Conservation (phyloP, 2,329 filamentous ascomycete genomes). For the Aspergillus niger region DNA sequence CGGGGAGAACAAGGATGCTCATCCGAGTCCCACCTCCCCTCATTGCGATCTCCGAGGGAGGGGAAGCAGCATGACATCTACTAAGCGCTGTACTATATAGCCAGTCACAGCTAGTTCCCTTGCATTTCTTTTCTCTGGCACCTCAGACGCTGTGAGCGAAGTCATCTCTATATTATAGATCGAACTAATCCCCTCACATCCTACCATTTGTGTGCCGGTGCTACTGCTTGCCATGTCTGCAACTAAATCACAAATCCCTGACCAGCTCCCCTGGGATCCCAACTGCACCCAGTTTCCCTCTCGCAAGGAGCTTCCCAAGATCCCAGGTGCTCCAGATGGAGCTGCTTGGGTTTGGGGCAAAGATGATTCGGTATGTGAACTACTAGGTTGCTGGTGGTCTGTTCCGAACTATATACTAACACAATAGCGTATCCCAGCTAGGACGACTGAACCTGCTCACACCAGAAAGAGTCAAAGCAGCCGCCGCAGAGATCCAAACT, state of each 20-base stretch:
- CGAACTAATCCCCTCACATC: not conserved
- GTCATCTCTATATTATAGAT: not conserved
- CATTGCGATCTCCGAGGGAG: not conserved
- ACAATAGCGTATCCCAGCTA: constrained; percentile 21
- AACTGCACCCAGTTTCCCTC: constrained; percentile 55
- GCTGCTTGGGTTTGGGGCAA: constrained; percentile 65
- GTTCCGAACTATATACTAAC: not conserved
- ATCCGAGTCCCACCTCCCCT: not conserved
- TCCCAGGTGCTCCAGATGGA: constrained; percentile 55
- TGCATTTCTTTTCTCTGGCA: too few species aligned
- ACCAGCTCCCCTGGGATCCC: constrained; percentile 56
- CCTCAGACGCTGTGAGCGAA: too few species aligned
- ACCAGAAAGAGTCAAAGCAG: constrained; percentile 55
- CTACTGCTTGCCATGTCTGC: constrained; percentile 10
- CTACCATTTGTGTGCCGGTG: not conserved
- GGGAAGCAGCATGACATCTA: too few species aligned
- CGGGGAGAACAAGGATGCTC: not conserved
- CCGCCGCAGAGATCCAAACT: constrained; percentile 55
- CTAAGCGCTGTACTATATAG: not conserved
- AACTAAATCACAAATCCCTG: constrained; percentile 27
- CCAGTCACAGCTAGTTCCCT: not conserved
- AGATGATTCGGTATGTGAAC: constrained; percentile 50
- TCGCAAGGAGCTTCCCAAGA: constrained; percentile 54
- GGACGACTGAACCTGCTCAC: constrained; percentile 59
- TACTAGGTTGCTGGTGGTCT: too few species aligned